phyloP scores from a whole-genome alignment of 345 rosid genomes.

The Microthlaspi erraticum region DNA sequence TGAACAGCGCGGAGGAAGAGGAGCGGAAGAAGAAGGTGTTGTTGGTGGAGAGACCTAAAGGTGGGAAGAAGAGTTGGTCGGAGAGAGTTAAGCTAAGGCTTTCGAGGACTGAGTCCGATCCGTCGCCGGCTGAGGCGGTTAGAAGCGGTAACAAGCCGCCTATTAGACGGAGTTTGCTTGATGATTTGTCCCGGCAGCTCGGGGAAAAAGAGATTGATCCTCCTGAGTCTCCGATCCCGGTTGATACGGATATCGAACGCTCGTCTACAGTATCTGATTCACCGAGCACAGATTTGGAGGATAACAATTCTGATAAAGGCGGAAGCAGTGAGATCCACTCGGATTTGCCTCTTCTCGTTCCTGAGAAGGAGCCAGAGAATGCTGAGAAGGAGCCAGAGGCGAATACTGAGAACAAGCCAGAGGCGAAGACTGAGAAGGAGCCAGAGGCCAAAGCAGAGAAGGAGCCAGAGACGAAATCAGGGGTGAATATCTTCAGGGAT shows the following conservation, averaged over 20 bases:
- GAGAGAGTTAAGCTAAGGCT: slow-evolving; percentile 62
- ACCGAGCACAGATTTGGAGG: slow-evolving; percentile 54
- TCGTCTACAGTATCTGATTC: slow-evolving; percentile 64
- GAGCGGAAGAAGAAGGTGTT: slow-evolving; percentile 46
- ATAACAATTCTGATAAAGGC: slow-evolving; percentile 63
- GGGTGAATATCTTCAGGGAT: slow-evolving; percentile 48
- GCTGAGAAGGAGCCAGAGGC: too few species aligned
- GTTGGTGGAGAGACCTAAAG: slow-evolving; percentile 38
- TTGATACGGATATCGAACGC: slow-evolving; percentile 41
- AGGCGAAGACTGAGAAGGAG: too few species aligned
- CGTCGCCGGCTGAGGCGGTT: slow-evolving; percentile 53
- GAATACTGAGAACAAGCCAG: slow-evolving; percentile 37
- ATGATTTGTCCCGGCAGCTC: slow-evolving; percentile 72
- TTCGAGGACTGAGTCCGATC: slow-evolving; percentile 75
- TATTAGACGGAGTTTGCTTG: slow-evolving; percentile 66
- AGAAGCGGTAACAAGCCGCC: slow-evolving; percentile 45
- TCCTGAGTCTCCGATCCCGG: neutral
- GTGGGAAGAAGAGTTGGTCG: slow-evolving; percentile 75
- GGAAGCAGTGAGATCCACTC: slow-evolving; percentile 51
- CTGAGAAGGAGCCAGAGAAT: slow-evolving; percentile 38
- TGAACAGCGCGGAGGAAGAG: slow-evolving; percentile 65
- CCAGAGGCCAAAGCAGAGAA: slow-evolving; percentile 15
- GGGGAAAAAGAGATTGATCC: slow-evolving; percentile 38
- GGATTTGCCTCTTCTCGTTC: slow-evolving; percentile 52
- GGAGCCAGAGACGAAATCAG: slow-evolving; percentile 43